A percentile compares a stretch with the other conserved stretches of the same genome.
phyloP scores from a whole-genome alignment of 345 rosid genomes.

The Conringia planisiliqua region DNA sequence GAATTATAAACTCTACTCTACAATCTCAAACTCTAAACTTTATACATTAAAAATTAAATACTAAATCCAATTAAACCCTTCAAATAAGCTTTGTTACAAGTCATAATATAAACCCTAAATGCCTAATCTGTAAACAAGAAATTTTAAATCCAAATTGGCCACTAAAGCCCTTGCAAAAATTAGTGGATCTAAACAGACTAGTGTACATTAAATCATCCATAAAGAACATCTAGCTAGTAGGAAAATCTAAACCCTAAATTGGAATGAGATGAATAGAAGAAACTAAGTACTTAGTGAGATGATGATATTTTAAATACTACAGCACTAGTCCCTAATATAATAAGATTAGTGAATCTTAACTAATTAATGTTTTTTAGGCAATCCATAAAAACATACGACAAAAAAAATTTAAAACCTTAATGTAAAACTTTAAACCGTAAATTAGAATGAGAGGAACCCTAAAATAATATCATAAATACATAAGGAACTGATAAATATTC shows the following conservation, averaged over 20 bases:
- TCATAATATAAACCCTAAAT: background rate
- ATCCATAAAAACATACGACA: too few species aligned
- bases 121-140: background rate
- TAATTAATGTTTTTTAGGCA: too few species aligned
- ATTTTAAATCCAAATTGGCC: background rate
- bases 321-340: background rate
- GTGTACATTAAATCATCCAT: background rate
- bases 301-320: background rate
- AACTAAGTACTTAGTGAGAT: background rate
- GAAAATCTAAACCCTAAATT: background rate
- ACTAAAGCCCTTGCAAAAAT: background rate
- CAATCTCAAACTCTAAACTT: too few species aligned
- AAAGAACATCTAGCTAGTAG: background rate
- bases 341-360: background rate
- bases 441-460: too few species aligned
- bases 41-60: background rate
- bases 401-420: too few species aligned
- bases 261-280: background rate
- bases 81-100: background rate
- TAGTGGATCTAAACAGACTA: background rate
- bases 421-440: too few species aligned
- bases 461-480: too few species aligned
- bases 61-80: background rate
- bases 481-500: too few species aligned
- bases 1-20: too few species aligned